Evolutionary conservation across 75 land plant genomes (phyloP), one percentile per base, ranked within the genome.

Genomic region (Picea sitchensis): DNA sequence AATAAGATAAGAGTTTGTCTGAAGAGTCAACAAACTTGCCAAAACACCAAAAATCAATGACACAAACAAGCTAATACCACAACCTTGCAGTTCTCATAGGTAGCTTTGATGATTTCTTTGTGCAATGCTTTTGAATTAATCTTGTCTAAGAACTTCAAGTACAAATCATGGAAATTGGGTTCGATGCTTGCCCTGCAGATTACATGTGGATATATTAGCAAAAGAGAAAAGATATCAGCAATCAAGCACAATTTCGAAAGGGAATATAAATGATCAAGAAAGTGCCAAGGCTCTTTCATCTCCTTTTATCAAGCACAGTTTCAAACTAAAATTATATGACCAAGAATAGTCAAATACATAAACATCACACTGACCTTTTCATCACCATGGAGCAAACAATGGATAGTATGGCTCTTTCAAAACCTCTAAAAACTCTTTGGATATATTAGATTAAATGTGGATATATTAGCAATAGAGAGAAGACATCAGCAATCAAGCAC

Each of bases 321-420:
- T 41, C 44, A 41, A 41, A 41, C 44, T 41, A 4, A 41, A 41
- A 41, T 0, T 62, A 62, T 18, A 5, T 34, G 20, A 54, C 67
- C 18, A 51, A 11, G 17, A 56, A 65, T 15, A 69, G 56, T 78
- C 14, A 74, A 32, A 74, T 15, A 32, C 59, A 75, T n/a, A 64
- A 41, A 11, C 30, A 32, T 78, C 11, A 17, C 57, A 12, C n/a
- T 79, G 65, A 95, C 99, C 99, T 91, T 84, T 95, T 97, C 99
- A 97, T 97, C 75, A 97, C 99, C 87, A 97, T 91, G 80, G 98
- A 13, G 99, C 95, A 87, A 97, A 94, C 99, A 98, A 97, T 12
- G 98, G 91, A 83, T 92, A 91, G 77, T 91, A 90, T 26, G 87
- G 81, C 79, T 97, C 99, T n/a, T 88, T 90, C 57, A 97, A 73